These are phyloP conservation scores for Dentiscutata heterogama DNA, from an alignment of 371 early-diverging fungal genomes.

Conservation along the genomic window DNA sequence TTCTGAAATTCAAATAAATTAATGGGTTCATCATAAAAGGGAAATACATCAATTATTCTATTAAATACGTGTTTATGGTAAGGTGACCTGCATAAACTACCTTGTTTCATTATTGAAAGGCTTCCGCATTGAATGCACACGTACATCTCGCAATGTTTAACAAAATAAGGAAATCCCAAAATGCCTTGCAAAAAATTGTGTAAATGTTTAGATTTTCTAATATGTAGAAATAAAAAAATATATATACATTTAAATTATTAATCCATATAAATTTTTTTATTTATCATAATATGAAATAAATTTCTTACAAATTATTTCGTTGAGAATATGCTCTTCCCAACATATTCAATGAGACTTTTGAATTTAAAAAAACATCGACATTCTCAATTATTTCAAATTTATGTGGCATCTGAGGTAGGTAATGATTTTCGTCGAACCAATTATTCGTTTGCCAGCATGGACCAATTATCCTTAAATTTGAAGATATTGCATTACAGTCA, in stretches of 20 bases:
- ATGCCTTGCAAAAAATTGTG: slow-evolving; percentile 1
- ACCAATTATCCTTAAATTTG: background rate
- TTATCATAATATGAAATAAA: background rate
- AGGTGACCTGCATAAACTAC: slow-evolving; percentile 8
- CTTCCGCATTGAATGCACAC: background rate
- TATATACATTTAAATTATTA: background rate
- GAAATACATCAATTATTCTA: slow-evolving; percentile 11
- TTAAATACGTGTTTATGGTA: slow-evolving; percentile 11
- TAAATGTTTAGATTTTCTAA: slow-evolving; percentile 21
- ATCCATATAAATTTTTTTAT: background rate
- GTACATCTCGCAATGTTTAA: slow-evolving; percentile 18
- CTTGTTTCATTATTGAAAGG: slow-evolving; percentile 6
- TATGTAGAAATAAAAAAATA: background rate
- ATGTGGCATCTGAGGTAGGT: slow-evolving; percentile 12
- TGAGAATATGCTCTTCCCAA: background rate
- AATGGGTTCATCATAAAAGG: slow-evolving; percentile 24
- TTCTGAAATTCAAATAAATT: slow-evolving; percentile 29
- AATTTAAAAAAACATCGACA: slow-evolving; percentile 16
- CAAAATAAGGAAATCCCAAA: slow-evolving; percentile 26
- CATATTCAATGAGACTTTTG: slow-evolving; percentile 10
- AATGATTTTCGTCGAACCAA: background rate
- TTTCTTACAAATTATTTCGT: slow-evolving; percentile 9
- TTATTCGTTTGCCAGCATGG: slow-evolving; percentile 15
- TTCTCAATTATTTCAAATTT: slow-evolving; percentile 9
- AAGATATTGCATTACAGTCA: slow-evolving; percentile 2